Evolutionary conservation across 2,329 filamentous ascomycete genomes (phyloP).

Genomic region (Daldinia eschscholtzii): DNA sequence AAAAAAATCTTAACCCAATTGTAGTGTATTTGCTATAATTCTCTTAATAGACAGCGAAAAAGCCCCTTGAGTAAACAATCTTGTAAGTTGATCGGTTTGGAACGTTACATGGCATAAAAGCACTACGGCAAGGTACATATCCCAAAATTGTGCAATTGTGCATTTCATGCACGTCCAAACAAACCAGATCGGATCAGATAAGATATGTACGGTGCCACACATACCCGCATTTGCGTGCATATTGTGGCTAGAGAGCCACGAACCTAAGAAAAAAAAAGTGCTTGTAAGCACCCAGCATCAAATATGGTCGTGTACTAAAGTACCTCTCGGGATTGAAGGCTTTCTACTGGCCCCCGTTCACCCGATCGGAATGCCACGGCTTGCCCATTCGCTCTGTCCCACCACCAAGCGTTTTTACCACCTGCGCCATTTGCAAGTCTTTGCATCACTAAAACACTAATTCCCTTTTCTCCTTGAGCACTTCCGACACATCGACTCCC

Average conservation of each 20-base stretch:
- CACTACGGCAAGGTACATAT: background rate
- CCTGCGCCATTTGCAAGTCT: constrained; percentile 53
- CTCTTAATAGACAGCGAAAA: background rate
- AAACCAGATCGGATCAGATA: constrained; percentile 33
- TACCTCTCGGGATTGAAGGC: constrained; percentile 1
- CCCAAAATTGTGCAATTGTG: background rate
- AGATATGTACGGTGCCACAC: constrained; percentile 21
- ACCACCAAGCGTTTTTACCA: constrained; percentile 44
- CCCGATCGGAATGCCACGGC: constrained; percentile 50
- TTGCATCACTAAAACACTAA: constrained; percentile 38
- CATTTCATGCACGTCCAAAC: background rate
- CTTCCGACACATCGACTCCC: constrained; percentile 36
- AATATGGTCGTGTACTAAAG: constrained; percentile 6
- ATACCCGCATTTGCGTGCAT: constrained; percentile 23
- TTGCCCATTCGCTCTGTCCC: constrained; percentile 23
- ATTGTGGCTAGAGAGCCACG: constrained; percentile 24
- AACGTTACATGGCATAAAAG: background rate
- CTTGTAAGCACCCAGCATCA: constrained; percentile 10
- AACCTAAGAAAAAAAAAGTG: constrained; percentile 13
- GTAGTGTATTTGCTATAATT: no score
- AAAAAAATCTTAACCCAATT: no score
- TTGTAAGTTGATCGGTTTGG: background rate
- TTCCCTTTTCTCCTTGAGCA: constrained; percentile 36
- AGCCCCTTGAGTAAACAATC: background rate
- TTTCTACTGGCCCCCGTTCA: constrained; percentile 34